These are phyloP conservation scores for Exophiala sp. DNA, from an alignment of 2,329 filamentous ascomycete species.

Conservation along the genomic window DNA sequence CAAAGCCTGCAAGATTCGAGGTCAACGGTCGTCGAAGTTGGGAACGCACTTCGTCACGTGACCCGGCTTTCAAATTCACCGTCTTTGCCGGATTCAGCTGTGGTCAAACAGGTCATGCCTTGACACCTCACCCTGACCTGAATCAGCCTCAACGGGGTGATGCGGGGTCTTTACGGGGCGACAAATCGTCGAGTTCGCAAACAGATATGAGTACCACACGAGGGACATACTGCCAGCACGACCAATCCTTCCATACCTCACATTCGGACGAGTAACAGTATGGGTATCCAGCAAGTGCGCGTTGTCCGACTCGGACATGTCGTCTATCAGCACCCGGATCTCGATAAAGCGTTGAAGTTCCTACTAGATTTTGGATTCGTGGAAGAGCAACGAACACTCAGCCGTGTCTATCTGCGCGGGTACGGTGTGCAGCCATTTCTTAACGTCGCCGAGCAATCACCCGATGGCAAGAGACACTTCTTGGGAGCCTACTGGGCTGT, in stretches of 20 bases:
- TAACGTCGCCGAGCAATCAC: constrained; percentile 40
- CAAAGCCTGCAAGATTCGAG: too few relatives aligned
- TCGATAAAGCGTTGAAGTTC: constrained; percentile 30
- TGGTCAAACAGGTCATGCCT: too few relatives aligned
- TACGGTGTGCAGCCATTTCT: constrained; percentile 61
- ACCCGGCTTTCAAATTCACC: too few relatives aligned
- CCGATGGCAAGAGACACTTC: constrained; percentile 19
- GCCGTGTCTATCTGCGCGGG: constrained; percentile 57
- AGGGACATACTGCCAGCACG: too few relatives aligned
- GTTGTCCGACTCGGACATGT: constrained; percentile 32
- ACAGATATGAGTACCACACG: too few relatives aligned
- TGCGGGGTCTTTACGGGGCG: too few relatives aligned
- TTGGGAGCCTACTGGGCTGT: constrained; percentile 18
- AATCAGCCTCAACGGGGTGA: too few relatives aligned
- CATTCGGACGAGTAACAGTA: background rate
- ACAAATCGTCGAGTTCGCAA: too few relatives aligned
- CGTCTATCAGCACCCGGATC: constrained; percentile 32
- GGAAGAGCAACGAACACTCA: constrained; percentile 33
- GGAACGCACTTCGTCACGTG: too few relatives aligned
- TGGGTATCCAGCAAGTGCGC: constrained; percentile 24
- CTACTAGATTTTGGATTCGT: constrained; percentile 35
- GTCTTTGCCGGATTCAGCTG: too few relatives aligned
- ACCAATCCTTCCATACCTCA: background rate
- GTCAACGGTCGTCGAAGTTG: too few relatives aligned
- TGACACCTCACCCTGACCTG: too few relatives aligned